Conservation (phyloP, 2,329 filamentous ascomycete species). For the Pseudopithomyces maydicus region DNA sequence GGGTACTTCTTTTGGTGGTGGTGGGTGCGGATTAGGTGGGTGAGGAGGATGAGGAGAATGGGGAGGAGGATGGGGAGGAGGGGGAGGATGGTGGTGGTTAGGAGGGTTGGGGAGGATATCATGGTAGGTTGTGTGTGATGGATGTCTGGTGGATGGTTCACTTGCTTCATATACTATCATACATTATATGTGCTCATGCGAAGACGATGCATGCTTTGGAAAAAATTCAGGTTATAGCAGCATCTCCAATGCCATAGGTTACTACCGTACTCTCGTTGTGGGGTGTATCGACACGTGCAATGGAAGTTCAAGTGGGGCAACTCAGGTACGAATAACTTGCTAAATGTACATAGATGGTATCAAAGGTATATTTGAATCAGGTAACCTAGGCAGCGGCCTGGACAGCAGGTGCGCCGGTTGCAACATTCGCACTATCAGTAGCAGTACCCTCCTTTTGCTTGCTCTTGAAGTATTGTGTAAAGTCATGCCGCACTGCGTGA, state of each 20-base stretch:
- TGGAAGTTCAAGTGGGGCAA: neutral
- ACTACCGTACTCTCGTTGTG: neutral
- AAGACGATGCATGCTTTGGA: neutral
- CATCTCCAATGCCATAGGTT: neutral
- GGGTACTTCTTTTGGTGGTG: slow-evolving; percentile 14
- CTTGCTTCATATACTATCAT: neutral
- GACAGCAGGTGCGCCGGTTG: slow-evolving; percentile 7
- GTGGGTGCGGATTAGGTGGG: neutral
- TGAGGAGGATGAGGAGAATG: neutral
- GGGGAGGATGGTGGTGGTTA: slow-evolving; percentile 25
- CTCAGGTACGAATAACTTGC: neutral
- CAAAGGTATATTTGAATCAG: neutral
- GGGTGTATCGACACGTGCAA: neutral
- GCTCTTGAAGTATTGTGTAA: slow-evolving; percentile 43
- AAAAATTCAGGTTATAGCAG: neutral
- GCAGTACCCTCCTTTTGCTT: slow-evolving; percentile 20
- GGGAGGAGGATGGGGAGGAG: neutral
- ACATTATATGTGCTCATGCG: too few species aligned
- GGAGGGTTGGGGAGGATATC: neutral
- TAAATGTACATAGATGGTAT: neutral
- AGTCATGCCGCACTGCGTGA: slow-evolving; percentile 38
- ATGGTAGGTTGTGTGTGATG: neutral
- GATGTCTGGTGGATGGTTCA: too few species aligned
- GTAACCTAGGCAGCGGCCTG: neutral
- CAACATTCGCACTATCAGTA: slow-evolving; percentile 17